phyloP scores from a whole-genome alignment of 1,284 basidiomycete species.

The Tausonia pullulans region DNA sequence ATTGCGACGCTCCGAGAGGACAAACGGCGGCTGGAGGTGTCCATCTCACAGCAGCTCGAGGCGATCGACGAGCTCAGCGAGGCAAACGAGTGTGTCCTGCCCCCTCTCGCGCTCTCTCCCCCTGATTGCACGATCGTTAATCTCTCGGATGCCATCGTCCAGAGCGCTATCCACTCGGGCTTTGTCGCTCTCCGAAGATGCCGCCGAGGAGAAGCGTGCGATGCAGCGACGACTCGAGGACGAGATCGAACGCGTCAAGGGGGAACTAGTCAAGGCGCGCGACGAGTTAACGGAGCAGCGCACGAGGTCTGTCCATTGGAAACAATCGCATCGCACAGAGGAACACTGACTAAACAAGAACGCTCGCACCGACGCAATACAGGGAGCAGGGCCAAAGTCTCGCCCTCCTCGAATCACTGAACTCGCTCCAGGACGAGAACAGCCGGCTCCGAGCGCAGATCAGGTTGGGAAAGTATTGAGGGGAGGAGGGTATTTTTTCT shows the following conservation, averaged over 20 bases:
- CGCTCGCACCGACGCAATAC: neutral
- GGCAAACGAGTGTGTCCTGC: slow-evolving; percentile 46
- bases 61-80: slow-evolving; percentile 57
- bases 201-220: slow-evolving; percentile 34
- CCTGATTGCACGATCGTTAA: neutral
- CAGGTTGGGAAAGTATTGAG: slow-evolving; percentile 4
- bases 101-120: neutral
- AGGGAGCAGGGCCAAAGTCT: slow-evolving; percentile 31
- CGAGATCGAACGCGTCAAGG: slow-evolving; percentile 27
- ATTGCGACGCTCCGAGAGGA: slow-evolving; percentile 51
- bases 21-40: slow-evolving; percentile 57
- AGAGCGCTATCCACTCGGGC: slow-evolving; percentile 53
- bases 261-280: slow-evolving; percentile 22
- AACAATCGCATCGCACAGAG: too few relatives aligned
- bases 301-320: slow-evolving; percentile 9
- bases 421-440: slow-evolving; percentile 34
- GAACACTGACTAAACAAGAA: neutral
- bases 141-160: neutral
- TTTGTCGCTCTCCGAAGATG: slow-evolving; percentile 63
- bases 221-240: slow-evolving; percentile 23
- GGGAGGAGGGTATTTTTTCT: too few relatives aligned
- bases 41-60: slow-evolving; percentile 58
- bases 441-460: slow-evolving; percentile 29
- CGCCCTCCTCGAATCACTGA: slow-evolving; percentile 35
- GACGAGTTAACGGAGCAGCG: slow-evolving; percentile 29